Evolutionary conservation across 1,139 yeast genomes (phyloP).

Genomic region (Diutina rugosa): DNA sequence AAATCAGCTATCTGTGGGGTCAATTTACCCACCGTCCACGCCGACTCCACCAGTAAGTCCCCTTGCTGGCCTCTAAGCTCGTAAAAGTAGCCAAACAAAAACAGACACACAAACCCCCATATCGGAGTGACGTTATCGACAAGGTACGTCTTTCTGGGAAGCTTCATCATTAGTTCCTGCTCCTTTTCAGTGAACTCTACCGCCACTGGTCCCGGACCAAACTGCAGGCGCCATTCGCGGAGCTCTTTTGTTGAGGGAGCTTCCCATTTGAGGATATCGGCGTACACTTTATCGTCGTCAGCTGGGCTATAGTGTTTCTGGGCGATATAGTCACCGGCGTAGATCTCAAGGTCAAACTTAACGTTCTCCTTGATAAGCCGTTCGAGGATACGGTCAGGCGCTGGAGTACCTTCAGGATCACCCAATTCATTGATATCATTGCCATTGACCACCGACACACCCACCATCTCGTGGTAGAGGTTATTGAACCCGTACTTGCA

Average conservation of each 20-base stretch:
- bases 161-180: conserved; percentile 49
- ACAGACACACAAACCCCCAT: conserved; percentile 47
- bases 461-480: conserved; percentile 46
- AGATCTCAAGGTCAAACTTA: conserved; percentile 80
- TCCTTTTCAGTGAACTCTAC: conserved; percentile 47
- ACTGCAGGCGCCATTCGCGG: conserved; percentile 35
- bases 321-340: conserved; percentile 73
- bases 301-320: conserved; percentile 39
- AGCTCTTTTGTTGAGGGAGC: conserved; percentile 34
- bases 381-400: conserved; percentile 48
- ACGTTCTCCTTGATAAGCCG: conserved; percentile 58
- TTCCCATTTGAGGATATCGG: conserved; percentile 41
- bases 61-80: conserved; percentile 69
- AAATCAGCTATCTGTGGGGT: conserved; percentile 65
- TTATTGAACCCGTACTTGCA: conserved; percentile 68
- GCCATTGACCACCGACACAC: conserved; percentile 61
- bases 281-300: conserved; percentile 37
- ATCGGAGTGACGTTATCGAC: conserved; percentile 38
- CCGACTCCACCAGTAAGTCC: conserved; percentile 74
- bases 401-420: conserved; percentile 56
- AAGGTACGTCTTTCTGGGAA: conserved; percentile 55
- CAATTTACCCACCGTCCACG: conserved; percentile 86
- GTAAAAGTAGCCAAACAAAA: conserved; percentile 62
- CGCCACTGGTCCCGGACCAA: conserved; percentile 17
- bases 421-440: conserved; percentile 83